Evolutionary conservation across 768 basidiomycete species (phyloP), one percentile per base, ranked within the genome.

Genomic region (Phylloporus arenicola): DNA sequence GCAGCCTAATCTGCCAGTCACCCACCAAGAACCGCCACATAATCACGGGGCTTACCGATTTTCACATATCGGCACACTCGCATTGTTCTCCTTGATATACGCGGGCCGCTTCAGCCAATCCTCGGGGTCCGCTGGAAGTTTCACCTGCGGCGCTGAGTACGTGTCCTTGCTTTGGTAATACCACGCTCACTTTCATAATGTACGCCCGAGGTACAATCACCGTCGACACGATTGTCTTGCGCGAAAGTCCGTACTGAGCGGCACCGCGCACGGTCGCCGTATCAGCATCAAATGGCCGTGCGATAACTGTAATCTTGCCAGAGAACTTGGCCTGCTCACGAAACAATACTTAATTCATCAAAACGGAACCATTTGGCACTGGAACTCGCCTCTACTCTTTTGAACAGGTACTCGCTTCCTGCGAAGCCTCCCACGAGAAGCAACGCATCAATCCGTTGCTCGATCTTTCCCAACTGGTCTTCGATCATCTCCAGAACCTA

Each of bases 371-470:
- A 31, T 22, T 22, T 30, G 10, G 22, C 31, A 31, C 47, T 46
- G 43, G 35, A 38, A 72, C 79, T 53, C 46, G 84, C 88, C 75
- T 90, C 78, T 35, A 92, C 84, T 54, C 81, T 79, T 61, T 80
- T 76, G 70, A 86, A 89, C 56, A 92, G 73, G 68, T 94, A 92
- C 64, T 89, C 84, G 66, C 86, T 86, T 7, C 84, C 88, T 43
- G 85, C 85, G 67, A 94, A 94, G 47, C 91, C 91, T 68, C 91
- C 91, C 64, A 94, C 90, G 60, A 93, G 81, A 57, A 94, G 79
- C 45, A 94, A 70, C 9, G 90, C 91, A 74, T 92, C 82, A 63
- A 92, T 80, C 41, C 73, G 73, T 61, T 87, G 84, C 62, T 85
- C 78, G 45, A 85, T 75, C 64, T 76, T 80, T 54, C 70, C 70